Evolutionary conservation across 2,329 filamentous ascomycete genomes (phyloP).

Genomic region (Rhinocladiella similis): DNA sequence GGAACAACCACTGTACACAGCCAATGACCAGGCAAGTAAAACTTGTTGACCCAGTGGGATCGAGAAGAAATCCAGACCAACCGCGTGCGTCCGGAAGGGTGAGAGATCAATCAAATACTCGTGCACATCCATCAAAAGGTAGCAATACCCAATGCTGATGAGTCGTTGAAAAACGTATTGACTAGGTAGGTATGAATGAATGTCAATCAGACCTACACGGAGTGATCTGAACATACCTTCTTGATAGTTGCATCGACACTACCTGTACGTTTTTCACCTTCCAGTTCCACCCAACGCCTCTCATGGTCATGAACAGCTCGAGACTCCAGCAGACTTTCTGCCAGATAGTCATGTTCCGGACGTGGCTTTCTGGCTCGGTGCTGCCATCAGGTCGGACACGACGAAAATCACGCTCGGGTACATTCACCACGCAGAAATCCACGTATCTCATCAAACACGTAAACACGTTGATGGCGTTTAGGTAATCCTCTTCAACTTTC

Average conservation of each 20-base stretch:
- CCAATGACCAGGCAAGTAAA: slow-evolving; percentile 9
- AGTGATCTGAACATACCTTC: slow-evolving; percentile 11
- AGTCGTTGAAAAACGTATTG: slow-evolving; percentile 13
- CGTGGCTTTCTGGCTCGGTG: slow-evolving; percentile 10
- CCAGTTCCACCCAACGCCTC: slow-evolving; percentile 62
- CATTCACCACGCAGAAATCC: slow-evolving; percentile 14
- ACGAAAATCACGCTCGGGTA: slow-evolving; percentile 12
- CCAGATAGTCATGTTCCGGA: slow-evolving; percentile 18
- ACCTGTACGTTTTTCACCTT: slow-evolving; percentile 37
- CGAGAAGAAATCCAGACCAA: slow-evolving; percentile 11
- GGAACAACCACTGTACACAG: slow-evolving; percentile 14
- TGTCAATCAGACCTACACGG: too few relatives aligned
- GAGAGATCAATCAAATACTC: neutral
- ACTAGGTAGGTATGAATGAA: neutral
- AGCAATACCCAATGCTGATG: slow-evolving; percentile 12
- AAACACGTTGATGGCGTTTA: slow-evolving; percentile 18
- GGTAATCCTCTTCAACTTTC: slow-evolving; percentile 16
- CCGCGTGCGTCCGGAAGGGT: too few relatives aligned
- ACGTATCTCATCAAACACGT: slow-evolving; percentile 8
- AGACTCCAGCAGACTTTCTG: slow-evolving; percentile 53
- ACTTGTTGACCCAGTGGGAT: slow-evolving; percentile 16
- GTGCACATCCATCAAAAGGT: slow-evolving; percentile 13
- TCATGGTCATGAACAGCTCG: slow-evolving; percentile 58
- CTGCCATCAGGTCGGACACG: slow-evolving; percentile 14
- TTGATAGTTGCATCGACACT: slow-evolving; percentile 9